These are phyloP conservation scores for Gymnopus androsaceus DNA, from an alignment of 1,284 basidiomycete genomes.

Conservation along the genomic window DNA sequence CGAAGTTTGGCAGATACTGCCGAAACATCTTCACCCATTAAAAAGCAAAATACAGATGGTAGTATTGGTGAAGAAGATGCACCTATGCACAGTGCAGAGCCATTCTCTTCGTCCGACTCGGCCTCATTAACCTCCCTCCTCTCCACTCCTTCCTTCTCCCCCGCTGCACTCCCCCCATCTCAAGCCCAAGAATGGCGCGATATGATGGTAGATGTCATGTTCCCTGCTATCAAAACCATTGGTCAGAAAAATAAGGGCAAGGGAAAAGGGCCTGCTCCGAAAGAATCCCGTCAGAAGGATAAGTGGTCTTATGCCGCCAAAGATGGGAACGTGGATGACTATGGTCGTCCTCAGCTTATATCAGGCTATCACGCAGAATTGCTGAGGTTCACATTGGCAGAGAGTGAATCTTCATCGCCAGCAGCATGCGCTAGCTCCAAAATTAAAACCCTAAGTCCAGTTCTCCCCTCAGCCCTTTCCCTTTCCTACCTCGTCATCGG, in stretches of 20 bases:
- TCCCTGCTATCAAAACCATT: conserved; percentile 42
- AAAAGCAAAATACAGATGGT: background rate
- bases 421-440: no score
- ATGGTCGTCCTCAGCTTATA: conserved; percentile 30
- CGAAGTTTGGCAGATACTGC: background rate
- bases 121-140: background rate
- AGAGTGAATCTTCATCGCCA: no score
- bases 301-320: no score
- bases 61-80: no score
- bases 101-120: background rate
- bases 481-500: conserved; percentile 79
- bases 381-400: conserved; percentile 32
- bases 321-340: conserved; percentile 27
- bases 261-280: conserved; percentile 12
- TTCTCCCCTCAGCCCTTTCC: conserved; percentile 34
- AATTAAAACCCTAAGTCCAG: no score
- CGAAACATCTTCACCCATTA: background rate
- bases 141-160: conserved; percentile 34
- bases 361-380: conserved; percentile 40
- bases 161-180: conserved; percentile 37
- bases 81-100: background rate
- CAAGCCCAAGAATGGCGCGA: conserved; percentile 55
- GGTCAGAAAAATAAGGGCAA: conserved; percentile 20
- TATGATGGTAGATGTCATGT: conserved; percentile 56
- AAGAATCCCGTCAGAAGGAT: no score